Conservation (phyloP, 2,329 filamentous ascomycete species). For the Chaetothyriales sp. region DNA sequence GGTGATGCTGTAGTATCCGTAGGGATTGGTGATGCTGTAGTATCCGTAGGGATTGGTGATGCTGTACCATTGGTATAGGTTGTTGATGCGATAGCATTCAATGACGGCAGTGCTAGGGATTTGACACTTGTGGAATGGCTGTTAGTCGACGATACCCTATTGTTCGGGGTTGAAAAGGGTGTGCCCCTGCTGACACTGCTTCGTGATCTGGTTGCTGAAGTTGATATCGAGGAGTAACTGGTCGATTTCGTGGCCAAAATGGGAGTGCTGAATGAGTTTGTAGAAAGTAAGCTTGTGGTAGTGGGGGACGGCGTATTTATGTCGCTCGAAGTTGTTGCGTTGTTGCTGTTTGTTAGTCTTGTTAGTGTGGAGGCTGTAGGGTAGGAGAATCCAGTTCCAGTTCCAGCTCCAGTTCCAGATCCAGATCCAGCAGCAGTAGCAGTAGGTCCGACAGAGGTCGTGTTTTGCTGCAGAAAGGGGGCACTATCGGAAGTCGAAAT, state of each 20-base stretch:
- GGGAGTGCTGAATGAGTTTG: neutral
- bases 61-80: slow-evolving; percentile 20
- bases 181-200: slow-evolving; percentile 11
- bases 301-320: neutral
- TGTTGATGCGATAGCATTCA: slow-evolving; percentile 23
- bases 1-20: slow-evolving; percentile 23
- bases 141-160: slow-evolving; percentile 22
- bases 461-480: neutral
- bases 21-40: slow-evolving; percentile 25
- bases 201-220: neutral
- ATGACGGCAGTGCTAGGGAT: too few species aligned
- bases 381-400: neutral
- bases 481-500: neutral
- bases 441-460: neutral
- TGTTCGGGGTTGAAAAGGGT: slow-evolving; percentile 1
- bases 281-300: neutral
- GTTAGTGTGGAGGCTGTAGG: neutral
- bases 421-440: neutral
- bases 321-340: neutral
- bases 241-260: neutral
- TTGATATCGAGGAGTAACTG: neutral
- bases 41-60: slow-evolving; percentile 22
- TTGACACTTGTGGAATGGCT: slow-evolving; percentile 5
- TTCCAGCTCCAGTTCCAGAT: neutral
- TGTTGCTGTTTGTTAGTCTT: neutral